Evolutionary conservation across 352 stramenopile genomes (phyloP).

Genomic region (Elongisporangium anandrum): DNA sequence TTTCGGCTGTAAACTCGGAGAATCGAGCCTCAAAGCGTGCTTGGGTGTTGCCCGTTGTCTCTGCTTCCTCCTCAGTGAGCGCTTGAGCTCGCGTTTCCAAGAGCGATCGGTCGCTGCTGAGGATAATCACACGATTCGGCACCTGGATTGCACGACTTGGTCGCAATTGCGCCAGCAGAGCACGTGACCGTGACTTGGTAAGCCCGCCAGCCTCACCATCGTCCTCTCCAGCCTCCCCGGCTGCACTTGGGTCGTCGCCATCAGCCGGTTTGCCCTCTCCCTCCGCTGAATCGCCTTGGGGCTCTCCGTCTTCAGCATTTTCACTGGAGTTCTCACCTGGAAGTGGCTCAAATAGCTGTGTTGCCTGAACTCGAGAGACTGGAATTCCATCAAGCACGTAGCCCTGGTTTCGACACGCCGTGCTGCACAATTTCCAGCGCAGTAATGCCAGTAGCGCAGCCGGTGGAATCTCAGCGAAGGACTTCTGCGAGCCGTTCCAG

Average conservation of each 20-base stretch:
- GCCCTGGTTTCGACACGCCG: constrained; percentile 71
- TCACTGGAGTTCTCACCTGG: constrained; percentile 11
- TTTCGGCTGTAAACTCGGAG: constrained; percentile 39
- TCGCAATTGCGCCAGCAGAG: constrained; percentile 37
- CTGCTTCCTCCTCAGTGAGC: constrained; percentile 48
- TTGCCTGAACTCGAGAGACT: constrained; percentile 36
- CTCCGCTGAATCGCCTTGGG: background rate
- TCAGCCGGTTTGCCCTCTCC: constrained; percentile 7
- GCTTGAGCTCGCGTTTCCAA: constrained; percentile 53
- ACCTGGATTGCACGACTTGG: constrained; percentile 29
- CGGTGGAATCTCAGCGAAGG: constrained; percentile 25
- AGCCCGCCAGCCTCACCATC: constrained; percentile 14
- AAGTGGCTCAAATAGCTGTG: constrained; percentile 32
- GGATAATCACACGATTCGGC: constrained; percentile 69
- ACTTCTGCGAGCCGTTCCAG: constrained; percentile 18
- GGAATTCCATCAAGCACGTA: constrained; percentile 79
- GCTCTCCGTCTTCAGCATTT: constrained; percentile 4
- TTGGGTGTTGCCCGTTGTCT: constrained; percentile 62
- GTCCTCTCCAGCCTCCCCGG: constrained; percentile 9
- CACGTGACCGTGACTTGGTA: constrained; percentile 30
- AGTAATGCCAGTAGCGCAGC: constrained; percentile 38
- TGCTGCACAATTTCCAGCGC: constrained; percentile 58
- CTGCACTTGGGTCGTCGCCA: constrained; percentile 9
- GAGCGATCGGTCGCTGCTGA: constrained; percentile 41
- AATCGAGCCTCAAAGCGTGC: constrained; percentile 41